Percentiles rank a stretch among this genome's conserved stretches.
Conservation (phyloP, 192 early-diverging fungal genomes). For the Coemansia pectinata region DNA sequence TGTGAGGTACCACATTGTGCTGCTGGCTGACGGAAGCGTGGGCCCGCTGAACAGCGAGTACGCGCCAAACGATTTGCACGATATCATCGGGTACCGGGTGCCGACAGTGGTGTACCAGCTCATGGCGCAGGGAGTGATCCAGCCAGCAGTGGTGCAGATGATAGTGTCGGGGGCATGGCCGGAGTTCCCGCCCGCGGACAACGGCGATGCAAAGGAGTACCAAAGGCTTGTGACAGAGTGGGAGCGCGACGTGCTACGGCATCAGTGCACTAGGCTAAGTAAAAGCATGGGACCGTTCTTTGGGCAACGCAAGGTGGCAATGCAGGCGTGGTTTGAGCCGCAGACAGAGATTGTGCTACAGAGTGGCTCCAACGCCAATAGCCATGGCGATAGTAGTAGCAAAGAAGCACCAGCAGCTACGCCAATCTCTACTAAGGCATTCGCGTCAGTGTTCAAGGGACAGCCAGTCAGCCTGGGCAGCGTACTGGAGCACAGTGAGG, state of each 20-base stretch:
- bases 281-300: constrained; percentile 66
- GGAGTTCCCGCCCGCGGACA: constrained; percentile 73
- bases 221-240: constrained; percentile 62
- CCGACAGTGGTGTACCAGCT: constrained; percentile 71
- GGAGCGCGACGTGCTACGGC: constrained; percentile 58
- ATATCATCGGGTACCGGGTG: constrained; percentile 77
- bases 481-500: constrained; percentile 16
- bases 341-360: constrained; percentile 42
- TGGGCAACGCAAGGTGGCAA: constrained; percentile 64
- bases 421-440: neutral
- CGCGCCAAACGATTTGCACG: constrained; percentile 79
- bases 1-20: constrained; percentile 70
- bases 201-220: constrained; percentile 80
- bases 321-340: constrained; percentile 64
- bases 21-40: constrained; percentile 69
- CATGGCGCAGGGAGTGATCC: constrained; percentile 65
- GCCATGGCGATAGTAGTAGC: neutral
- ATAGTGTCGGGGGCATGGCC: constrained; percentile 65
- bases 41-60: constrained; percentile 61
- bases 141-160: constrained; percentile 65
- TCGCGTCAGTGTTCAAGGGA: neutral
- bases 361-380: neutral
- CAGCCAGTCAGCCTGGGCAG: constrained; percentile 3
- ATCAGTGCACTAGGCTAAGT: constrained; percentile 60
- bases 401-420: neutral